Base-by-base conservation (phyloP, 768 basidiomycete genomes). In the Suillus subluteus region DNA sequence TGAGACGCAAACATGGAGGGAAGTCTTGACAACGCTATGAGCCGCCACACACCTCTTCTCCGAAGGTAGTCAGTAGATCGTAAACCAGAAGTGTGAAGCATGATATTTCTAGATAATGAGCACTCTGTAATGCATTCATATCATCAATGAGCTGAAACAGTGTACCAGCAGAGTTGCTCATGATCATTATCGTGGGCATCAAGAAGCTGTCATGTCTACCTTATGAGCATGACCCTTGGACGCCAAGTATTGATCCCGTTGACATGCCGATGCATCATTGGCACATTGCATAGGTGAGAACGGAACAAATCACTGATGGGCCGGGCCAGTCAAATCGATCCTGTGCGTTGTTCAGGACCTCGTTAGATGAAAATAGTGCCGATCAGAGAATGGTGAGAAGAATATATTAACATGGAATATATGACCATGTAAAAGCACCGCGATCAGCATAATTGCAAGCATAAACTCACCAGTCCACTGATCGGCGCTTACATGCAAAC, bases 51-150 rank as follows among this genome's bases (percentile, higher is more conserved):
- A 62, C 67, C 65, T 66, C 65, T 56, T 68, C 37, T 21, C 58
- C 65, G 15, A 68, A 62, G 30, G 67, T 68, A 44, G 66, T 26
- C 50, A 62, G 21, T 43, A 66, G 43, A 59, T 66, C 65, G 16
- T 63, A 66, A 38, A 62, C 52, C 26, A 68, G 62, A 9, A 68
- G 59, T 32, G 64, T 61, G 32, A 68, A 62, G 30, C 65, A 64
- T 18, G 66, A 63, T 26, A 65, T 26, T 46, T 65, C 66, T 44
- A 67, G 54, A 43, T 63, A 66, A 44, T 63, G 62, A 37, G 66
- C 62, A 30, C 54, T 64, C 32, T 65, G 43, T 11, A 66, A 35
- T 8, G 43, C 21, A 18, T 9, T 21, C 7, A 30, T 23, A 12
- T 23, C 35, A 23, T n/a, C 58, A 6, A 11, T 7, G 11, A 61